Conservation (phyloP, 345 rosid species). For the Arabidopsis thaliana region DNA sequence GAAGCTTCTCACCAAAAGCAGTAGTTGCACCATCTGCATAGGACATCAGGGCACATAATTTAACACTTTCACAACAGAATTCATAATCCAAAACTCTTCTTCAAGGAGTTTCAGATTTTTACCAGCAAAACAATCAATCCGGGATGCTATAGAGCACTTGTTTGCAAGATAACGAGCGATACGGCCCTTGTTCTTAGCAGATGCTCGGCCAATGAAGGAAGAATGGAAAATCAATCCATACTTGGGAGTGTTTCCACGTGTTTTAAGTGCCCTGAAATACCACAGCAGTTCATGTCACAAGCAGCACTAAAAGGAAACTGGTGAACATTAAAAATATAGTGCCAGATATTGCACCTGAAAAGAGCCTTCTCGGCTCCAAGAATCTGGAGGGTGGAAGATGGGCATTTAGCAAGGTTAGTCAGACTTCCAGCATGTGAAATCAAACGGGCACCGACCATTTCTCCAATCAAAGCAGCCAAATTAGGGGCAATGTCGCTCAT, state of each 20-base stretch:
- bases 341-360: slow-evolving; percentile 66
- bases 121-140: slow-evolving; percentile 99
- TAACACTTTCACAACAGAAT: not conserved
- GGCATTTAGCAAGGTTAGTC: slow-evolving; percentile 95
- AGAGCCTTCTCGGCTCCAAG: slow-evolving; percentile 98
- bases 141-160: slow-evolving; percentile 95
- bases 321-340: not conserved
- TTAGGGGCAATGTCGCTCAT: slow-evolving; percentile 97
- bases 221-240: slow-evolving; percentile 98
- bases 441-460: slow-evolving; percentile 93
- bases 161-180: slow-evolving; percentile 98
- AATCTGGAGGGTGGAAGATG: slow-evolving; percentile 98
- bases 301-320: not conserved
- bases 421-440: slow-evolving; percentile 99
- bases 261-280: slow-evolving; percentile 82
- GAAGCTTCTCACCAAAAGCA: slow-evolving; percentile 87
- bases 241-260: slow-evolving; percentile 94
- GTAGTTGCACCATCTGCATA: slow-evolving; percentile 64
- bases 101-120: slow-evolving; percentile 7
- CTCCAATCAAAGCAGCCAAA: slow-evolving; percentile 94
- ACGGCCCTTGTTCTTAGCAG: slow-evolving; percentile 95
- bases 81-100: not conserved
- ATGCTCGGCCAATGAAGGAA: slow-evolving; percentile 93
- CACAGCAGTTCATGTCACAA: slow-evolving; percentile 1
- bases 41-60: not conserved